phyloP scores from a whole-genome alignment of 2,329 filamentous ascomycete species.

The Epichloe elymi region DNA sequence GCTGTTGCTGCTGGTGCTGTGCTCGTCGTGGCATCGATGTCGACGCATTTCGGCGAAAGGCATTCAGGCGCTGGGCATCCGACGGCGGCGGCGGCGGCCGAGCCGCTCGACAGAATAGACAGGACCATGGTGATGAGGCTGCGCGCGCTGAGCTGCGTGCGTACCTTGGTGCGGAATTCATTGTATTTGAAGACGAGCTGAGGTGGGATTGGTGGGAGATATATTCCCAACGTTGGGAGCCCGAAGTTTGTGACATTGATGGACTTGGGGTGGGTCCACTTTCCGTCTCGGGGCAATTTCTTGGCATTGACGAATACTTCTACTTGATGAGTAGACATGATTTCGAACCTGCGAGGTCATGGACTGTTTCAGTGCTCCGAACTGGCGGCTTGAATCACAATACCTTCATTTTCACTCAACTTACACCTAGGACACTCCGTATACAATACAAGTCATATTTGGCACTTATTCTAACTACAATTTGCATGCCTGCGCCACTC shows the following conservation, averaged over 20 bases:
- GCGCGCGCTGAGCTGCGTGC: slow-evolving; percentile 18
- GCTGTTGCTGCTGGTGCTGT: slow-evolving; percentile 15
- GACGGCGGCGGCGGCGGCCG: slow-evolving; percentile 13
- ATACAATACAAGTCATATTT: too few species aligned
- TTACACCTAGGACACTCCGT: too few species aligned
- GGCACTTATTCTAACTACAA: too few species aligned
- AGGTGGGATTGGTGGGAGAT: background rate
- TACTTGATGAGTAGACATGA: too few species aligned
- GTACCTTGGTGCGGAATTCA: slow-evolving; percentile 27
- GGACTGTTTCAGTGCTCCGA: too few species aligned
- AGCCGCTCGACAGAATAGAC: slow-evolving; percentile 24
- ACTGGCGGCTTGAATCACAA: too few species aligned
- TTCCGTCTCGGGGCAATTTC: background rate
- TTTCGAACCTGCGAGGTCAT: too few species aligned
- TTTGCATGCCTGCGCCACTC: too few species aligned
- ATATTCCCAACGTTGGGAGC: background rate
- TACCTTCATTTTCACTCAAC: too few species aligned
- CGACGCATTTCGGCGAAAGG: slow-evolving; percentile 19
- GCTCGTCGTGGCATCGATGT: slow-evolving; percentile 14
- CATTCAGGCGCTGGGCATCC: slow-evolving; percentile 9
- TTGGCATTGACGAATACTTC: too few species aligned
- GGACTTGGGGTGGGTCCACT: background rate
- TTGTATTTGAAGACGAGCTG: slow-evolving; percentile 11
- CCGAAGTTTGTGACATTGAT: background rate
- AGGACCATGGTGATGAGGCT: slow-evolving; percentile 20